A percentile compares a stretch with the other conserved stretches of the same genome.
These are phyloP conservation scores for Gastrolobium bilobum DNA, from an alignment of 306 rosid species.

Conservation along the genomic window DNA sequence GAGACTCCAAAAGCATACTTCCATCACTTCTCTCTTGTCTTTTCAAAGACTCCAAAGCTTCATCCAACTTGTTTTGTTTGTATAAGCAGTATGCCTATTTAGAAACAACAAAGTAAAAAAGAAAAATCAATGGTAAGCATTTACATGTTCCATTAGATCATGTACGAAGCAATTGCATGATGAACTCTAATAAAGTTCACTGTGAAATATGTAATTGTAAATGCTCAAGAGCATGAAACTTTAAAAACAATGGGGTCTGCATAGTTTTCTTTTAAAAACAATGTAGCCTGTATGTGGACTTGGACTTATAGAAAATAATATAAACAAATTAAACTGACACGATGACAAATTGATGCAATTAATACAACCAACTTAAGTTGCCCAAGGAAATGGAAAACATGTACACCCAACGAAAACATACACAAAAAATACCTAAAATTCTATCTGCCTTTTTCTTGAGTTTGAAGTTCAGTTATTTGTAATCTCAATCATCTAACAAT, in stretches of 20 bases:
- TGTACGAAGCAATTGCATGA: background rate
- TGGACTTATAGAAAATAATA: background rate
- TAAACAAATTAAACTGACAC: background rate
- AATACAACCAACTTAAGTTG: slow-evolving; percentile 12
- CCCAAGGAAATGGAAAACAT: background rate
- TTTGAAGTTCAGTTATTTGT: background rate
- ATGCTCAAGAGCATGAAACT: slow-evolving; percentile 22
- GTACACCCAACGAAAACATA: background rate
- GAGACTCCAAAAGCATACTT: slow-evolving; percentile 83
- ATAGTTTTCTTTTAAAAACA: slow-evolving; percentile 3
- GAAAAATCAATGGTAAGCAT: slow-evolving; percentile 44
- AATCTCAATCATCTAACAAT: background rate
- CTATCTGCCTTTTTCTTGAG: background rate
- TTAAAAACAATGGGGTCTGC: slow-evolving; percentile 33
- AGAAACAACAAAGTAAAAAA: slow-evolving; percentile 46
- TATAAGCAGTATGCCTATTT: slow-evolving; percentile 95
- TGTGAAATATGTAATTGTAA: background rate
- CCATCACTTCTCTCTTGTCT: slow-evolving; percentile 67
- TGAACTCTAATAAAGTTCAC: slow-evolving; percentile 32
- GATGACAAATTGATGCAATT: background rate
- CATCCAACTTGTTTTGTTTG: slow-evolving; percentile 91
- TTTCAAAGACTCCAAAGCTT: slow-evolving; percentile 78
- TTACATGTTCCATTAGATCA: background rate
- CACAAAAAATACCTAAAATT: background rate
- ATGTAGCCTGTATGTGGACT: background rate